Evolutionary conservation across 257 asterid genomes (phyloP).

Genomic region (Solanum etuberosum): DNA sequence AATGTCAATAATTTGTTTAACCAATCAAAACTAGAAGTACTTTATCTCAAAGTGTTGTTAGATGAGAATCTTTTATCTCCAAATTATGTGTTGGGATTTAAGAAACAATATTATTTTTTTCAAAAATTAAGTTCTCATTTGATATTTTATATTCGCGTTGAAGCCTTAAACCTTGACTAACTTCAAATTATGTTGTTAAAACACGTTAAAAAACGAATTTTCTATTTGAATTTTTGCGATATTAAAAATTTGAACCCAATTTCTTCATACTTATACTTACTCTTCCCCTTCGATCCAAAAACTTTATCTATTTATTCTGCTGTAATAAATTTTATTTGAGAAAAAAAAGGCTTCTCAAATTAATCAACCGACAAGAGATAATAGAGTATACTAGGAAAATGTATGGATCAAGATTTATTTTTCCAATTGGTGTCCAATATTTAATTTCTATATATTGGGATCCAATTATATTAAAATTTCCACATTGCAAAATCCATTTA

Average conservation of each 20-base stretch:
- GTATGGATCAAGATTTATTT: not conserved
- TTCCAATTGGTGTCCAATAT: accelerated
- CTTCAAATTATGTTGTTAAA: not conserved
- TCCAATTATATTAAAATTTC: accelerated
- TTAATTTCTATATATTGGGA: not conserved
- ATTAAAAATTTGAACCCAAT: not conserved
- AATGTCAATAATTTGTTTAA: not conserved
- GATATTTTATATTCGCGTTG: not conserved
- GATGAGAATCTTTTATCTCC: not conserved
- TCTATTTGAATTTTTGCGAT: not conserved
- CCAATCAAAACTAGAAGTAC: not conserved
- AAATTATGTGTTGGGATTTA: not conserved
- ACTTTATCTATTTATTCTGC: not conserved
- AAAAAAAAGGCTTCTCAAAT: not conserved
- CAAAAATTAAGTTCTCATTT: not conserved
- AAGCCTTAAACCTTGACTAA: not conserved
- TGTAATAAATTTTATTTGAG: not conserved
- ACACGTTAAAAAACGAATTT: not conserved
- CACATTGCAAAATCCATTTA: accelerated
- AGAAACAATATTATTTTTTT: not conserved
- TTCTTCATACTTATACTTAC: not conserved
- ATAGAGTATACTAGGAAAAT: not conserved
- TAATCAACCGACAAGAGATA: not conserved
- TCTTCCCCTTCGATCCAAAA: not conserved
- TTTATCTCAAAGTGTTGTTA: not conserved